Evolutionary conservation across 1,284 basidiomycete genomes (phyloP), one percentile per base, ranked within the genome.

Genomic region (Boletus semigastroideus): DNA sequence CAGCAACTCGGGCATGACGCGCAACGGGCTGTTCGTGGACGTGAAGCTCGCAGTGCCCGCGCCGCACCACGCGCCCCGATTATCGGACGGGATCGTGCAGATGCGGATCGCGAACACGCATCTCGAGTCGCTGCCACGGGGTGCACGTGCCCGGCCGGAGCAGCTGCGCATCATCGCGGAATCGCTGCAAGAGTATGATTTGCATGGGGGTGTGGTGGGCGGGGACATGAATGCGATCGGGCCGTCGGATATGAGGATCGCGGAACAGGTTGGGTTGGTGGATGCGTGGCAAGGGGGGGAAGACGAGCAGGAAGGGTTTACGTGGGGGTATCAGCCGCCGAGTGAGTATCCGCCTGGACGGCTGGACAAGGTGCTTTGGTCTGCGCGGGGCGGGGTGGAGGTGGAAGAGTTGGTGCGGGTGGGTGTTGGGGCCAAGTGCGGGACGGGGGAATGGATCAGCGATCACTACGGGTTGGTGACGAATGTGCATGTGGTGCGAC

Each of bases 141-240:
- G 83, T 1, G 67, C 68, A 19, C 44, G 56, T 14, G 68, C 67
- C 30, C 74, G 86, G 22, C 78, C 77, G 10, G 64, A 64, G 42
- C 86, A 89, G 67, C 58, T 89, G 55, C 63, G 68, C 30, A 69
- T 81, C 39, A 74, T 83, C 46, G 72, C 77, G 10, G 68, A 73
- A 28, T 64, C 79, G 60, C 59, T 86, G 57, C 74, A 72, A 55
- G 72, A 74, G 45, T 59, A 71, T 16, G 73, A 70, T 0, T 63
- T 83, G 13, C 63, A 73, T 25, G 84, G 80, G 0, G 87, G 84
- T 0, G 55, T 89, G 2, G 76, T 87, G 37, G 77, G 75, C 0
- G 86, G 86, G 1, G 86, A 88, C 58, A 86, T 88, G 83, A 88
- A 88, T 58, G 74, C 81, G 41, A 81, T 87, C 48, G 70, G 68